Evolutionary conservation across 129 eudicot genomes (phyloP), one percentile per base, ranked within the genome.

Genomic region (Calendula officinalis): DNA sequence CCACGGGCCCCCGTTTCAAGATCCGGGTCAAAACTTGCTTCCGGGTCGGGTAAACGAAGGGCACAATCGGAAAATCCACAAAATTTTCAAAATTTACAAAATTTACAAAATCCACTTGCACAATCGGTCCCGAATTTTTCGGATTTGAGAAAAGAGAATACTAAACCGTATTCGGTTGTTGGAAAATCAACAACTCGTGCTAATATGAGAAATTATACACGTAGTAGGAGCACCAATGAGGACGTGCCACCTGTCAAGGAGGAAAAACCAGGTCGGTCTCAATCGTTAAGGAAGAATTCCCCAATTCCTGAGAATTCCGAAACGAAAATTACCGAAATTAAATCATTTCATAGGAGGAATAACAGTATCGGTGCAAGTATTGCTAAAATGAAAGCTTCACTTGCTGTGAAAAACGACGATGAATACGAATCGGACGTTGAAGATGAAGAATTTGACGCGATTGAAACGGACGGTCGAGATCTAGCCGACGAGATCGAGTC

Each of bases 41-140:
- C 77, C 30, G 52, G 73, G 75, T 79, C 87, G 3, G 92, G 86
- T 40, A 84, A 83, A 62, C 82, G 97, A 59, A 86, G 80, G 75
- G 69, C 71, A 77, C 84, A 84, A 71, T 60, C 82, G 22, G 95
- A 86, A 57, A 94, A 94, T 79, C 92, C 97, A 67, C 30, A 22
- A 22, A 22, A 22, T 2, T 22, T 22, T 0, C 30, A 86, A 57
- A 94, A 94, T 77, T n/a, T n/a, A 67, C 30, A 22, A 22, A 22
- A 22, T 2, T 22, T 22, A 22, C 30, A 86, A 57, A 94, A 94
- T 77, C 95, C 97, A 67, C 86, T 86, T 36, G 90, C 76, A 0
- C 99, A 85, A 52, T 94, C 97, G 0, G 95, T 94, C 66, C 99
- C 96, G 15, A 94, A 86, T 67, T 88, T 94, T 51, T 80, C 89